Conservation (phyloP, 2,329 filamentous ascomycete genomes). For the Thelonectria rubi region DNA sequence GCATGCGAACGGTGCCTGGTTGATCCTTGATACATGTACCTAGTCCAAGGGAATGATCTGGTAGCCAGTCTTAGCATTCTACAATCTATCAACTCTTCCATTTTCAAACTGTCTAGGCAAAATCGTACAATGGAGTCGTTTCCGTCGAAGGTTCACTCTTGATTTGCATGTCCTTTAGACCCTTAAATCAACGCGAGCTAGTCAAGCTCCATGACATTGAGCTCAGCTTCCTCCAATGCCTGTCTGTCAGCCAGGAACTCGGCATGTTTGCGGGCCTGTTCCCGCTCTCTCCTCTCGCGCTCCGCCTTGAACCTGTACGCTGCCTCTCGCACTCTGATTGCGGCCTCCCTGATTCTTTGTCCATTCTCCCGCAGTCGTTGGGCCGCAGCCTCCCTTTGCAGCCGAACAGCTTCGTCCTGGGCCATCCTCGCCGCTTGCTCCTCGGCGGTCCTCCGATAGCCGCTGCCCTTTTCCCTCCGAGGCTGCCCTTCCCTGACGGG, state of each 20-base stretch:
- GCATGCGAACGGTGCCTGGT: too few species aligned
- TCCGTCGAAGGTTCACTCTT: too few species aligned
- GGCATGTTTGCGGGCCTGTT: neutral
- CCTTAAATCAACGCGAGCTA: neutral
- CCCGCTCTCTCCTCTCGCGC: constrained; percentile 5
- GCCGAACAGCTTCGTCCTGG: constrained; percentile 6
- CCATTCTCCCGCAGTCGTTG: constrained; percentile 5
- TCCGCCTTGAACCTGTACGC: constrained; percentile 11
- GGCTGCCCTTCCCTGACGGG: neutral
- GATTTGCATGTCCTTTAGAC: neutral
- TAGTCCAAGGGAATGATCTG: too few species aligned
- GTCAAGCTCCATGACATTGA: constrained; percentile 6
- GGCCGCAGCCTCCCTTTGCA: constrained; percentile 3
- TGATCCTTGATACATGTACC: too few species aligned
- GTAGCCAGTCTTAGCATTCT: too few species aligned
- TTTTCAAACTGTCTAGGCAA: too few species aligned
- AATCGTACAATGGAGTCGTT: too few species aligned
- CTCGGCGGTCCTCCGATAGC: neutral
- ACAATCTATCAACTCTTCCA: too few species aligned
- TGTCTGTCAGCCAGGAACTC: neutral
- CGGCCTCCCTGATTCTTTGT: constrained; percentile 10
- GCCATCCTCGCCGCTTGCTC: constrained; percentile 1
- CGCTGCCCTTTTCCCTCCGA: neutral
- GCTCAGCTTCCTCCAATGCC: constrained; percentile 6
- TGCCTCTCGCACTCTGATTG: constrained; percentile 11